phyloP scores from a whole-genome alignment of 768 basidiomycete species.

The Mycena chlorophos region DNA sequence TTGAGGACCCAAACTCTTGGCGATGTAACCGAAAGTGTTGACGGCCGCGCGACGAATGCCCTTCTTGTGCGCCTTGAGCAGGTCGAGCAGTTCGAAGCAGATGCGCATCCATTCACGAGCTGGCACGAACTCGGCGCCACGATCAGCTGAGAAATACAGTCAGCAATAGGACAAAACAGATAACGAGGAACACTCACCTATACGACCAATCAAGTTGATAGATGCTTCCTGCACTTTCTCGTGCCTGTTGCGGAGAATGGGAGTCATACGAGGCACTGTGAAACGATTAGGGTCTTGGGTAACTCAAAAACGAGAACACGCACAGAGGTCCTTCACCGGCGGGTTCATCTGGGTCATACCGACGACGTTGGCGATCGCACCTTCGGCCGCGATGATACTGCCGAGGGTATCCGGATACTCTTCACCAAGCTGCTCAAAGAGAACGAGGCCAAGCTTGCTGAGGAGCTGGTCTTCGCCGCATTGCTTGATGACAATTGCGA shows the following conservation, averaged over 20 bases:
- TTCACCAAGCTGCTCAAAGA: slow-evolving; percentile 98
- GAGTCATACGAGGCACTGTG: slow-evolving; percentile 97
- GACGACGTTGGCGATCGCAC: slow-evolving; percentile 98
- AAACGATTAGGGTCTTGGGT: slow-evolving; percentile 1
- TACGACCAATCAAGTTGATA: slow-evolving; percentile 99
- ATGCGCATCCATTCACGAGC: slow-evolving; percentile 99
- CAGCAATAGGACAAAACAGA: slow-evolving; percentile 7
- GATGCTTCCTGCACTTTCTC: slow-evolving; percentile 99
- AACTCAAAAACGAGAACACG: slow-evolving; percentile 39
- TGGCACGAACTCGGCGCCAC: slow-evolving; percentile 97
- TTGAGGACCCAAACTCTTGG: slow-evolving; percentile 98
- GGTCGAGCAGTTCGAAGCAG: slow-evolving; percentile 95
- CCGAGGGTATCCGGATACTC: slow-evolving; percentile 99
- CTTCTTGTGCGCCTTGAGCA: slow-evolving; percentile 99
- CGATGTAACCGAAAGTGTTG: slow-evolving; percentile 99
- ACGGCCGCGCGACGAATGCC: slow-evolving; percentile 98
- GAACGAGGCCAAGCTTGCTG: slow-evolving; percentile 92
- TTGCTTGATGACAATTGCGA: slow-evolving; percentile 98
- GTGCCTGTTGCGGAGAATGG: slow-evolving; percentile 98
- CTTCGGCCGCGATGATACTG: slow-evolving; percentile 98
- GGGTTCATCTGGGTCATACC: slow-evolving; percentile 99
- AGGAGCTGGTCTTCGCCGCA: slow-evolving; percentile 95
- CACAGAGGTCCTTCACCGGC: slow-evolving; percentile 96
- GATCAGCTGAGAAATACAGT: slow-evolving; percentile 63
- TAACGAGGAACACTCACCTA: slow-evolving; percentile 48